phyloP scores from a whole-genome alignment of 192 early-diverging fungal genomes.

The Podila epigama region DNA sequence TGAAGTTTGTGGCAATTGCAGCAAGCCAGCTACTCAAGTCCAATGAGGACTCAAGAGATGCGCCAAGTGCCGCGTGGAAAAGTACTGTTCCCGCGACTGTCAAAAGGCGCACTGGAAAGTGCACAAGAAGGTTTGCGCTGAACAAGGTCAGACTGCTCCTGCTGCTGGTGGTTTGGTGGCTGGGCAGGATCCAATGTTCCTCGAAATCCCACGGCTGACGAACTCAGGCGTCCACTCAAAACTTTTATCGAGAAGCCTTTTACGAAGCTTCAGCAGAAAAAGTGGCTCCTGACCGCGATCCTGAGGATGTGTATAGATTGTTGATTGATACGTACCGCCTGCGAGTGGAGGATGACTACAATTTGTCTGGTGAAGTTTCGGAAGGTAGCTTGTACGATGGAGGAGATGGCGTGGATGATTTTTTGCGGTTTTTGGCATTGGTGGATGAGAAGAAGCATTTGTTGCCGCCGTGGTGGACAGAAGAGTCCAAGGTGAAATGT shows the following conservation, averaged over 20 bases:
- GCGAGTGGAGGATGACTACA: constrained; percentile 3
- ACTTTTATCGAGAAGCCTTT: constrained; percentile 2
- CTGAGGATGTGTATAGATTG: constrained; percentile 3
- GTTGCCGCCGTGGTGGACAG: constrained; percentile 5
- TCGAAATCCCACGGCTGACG: not conserved
- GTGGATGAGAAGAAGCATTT: not conserved
- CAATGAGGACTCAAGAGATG: constrained; percentile 9
- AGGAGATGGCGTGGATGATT: not conserved
- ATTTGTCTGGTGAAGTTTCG: not conserved
- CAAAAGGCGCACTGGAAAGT: constrained; percentile 21
- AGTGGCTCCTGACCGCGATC: constrained; percentile 5
- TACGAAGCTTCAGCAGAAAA: not conserved
- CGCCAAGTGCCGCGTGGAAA: constrained; percentile 1
- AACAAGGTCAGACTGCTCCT: not conserved
- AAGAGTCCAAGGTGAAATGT: not conserved
- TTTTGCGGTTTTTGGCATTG: not conserved
- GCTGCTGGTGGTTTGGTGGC: too few species aligned
- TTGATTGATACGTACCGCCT: constrained; percentile 6
- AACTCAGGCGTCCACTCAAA: not conserved
- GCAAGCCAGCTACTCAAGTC: not conserved
- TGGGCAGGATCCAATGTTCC: not conserved
- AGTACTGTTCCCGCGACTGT: constrained; percentile 22
- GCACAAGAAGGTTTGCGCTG: constrained; percentile 18
- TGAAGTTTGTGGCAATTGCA: constrained; percentile 8
- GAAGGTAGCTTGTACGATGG: not conserved